Conservation (phyloP, 1,284 basidiomycete genomes). For the Pseudozyma thailandica region DNA sequence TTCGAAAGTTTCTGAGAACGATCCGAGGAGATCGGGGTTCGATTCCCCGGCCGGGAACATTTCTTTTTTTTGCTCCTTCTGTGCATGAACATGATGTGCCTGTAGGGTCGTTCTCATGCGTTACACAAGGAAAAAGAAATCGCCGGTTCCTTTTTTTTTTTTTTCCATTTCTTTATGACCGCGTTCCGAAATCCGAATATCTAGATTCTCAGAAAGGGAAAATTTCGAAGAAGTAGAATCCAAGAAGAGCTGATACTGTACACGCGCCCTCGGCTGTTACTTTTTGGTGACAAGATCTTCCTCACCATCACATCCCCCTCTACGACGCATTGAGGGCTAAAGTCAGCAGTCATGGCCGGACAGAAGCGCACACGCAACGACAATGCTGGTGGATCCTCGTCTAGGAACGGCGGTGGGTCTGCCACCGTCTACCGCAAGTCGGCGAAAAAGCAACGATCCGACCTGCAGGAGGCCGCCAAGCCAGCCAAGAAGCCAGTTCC, state of each 20-base stretch:
- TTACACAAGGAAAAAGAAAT: too few species aligned
- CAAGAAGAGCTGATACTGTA: too few species aligned
- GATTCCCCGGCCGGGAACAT: conserved; percentile 53
- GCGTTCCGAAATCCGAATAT: too few species aligned
- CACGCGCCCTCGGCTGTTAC: too few species aligned
- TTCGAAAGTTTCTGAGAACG: background rate
- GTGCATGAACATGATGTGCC: too few species aligned
- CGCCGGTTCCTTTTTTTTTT: too few species aligned
- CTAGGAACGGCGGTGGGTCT: conserved; percentile 9
- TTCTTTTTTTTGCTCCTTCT: conserved; percentile 7
- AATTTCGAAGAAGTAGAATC: too few species aligned
- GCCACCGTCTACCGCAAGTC: conserved; percentile 57
- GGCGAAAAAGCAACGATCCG: conserved; percentile 48
- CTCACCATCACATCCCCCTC: background rate
- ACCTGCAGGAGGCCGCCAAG: conserved; percentile 27
- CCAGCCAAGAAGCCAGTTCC: conserved; percentile 35
- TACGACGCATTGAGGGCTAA: background rate
- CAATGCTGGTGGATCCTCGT: conserved; percentile 9
- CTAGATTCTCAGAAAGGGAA: too few species aligned
- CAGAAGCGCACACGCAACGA: conserved; percentile 26
- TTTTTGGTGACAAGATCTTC: too few species aligned
- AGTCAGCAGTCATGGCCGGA: conserved; percentile 25
- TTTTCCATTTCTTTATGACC: too few species aligned
- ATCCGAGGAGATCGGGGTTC: conserved; percentile 52
- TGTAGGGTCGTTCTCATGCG: too few species aligned